A percentile compares a stretch with the other conserved stretches of the same genome.
Conservation (phyloP, 23 red algal species). For the Agarophyton chilense region DNA sequence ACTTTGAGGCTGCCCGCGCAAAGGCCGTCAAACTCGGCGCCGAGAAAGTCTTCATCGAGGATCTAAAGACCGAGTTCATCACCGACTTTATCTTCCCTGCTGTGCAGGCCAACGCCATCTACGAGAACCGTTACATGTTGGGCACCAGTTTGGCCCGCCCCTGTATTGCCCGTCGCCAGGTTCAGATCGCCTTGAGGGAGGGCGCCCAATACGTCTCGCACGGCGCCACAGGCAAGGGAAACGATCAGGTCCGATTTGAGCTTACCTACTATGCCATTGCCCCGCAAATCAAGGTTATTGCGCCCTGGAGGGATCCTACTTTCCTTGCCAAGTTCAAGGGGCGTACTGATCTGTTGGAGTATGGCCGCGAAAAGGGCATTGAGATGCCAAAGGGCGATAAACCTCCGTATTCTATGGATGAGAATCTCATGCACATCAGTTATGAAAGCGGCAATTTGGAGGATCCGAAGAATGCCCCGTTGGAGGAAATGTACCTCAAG, state of each 20-base stretch:
- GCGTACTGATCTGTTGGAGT: conserved; percentile 84
- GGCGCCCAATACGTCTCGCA: conserved; percentile 85
- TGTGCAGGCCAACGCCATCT: conserved; percentile 95
- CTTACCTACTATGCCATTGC: conserved; percentile 89
- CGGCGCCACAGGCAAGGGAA: conserved; percentile 97
- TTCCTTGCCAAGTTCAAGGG: conserved; percentile 87
- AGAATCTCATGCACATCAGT: conserved; percentile 98
- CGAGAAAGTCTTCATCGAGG: conserved; percentile 86
- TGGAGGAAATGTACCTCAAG: conserved; percentile 87
- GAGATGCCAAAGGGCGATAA: conserved; percentile 83
- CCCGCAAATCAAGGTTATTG: conserved; percentile 90
- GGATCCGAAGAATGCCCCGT: conserved; percentile 72
- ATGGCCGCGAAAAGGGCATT: conserved; percentile 90
- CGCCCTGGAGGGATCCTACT: conserved; percentile 82
- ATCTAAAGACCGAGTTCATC: conserved; percentile 88
- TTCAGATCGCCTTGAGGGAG: conserved; percentile 84
- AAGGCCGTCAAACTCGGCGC: conserved; percentile 89
- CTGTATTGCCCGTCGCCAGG: conserved; percentile 92
- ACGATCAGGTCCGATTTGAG: conserved; percentile 99
- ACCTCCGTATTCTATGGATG: conserved; percentile 99
- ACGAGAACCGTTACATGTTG: conserved; percentile 94
- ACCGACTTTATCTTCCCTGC: conserved; percentile 95
- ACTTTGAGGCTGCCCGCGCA: conserved; percentile 80
- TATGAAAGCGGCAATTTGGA: conserved; percentile 94
- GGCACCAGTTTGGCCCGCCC: conserved; percentile 94